Evolutionary conservation across 2,329 filamentous ascomycete genomes (phyloP).

Genomic region (Fusarium nodosum): DNA sequence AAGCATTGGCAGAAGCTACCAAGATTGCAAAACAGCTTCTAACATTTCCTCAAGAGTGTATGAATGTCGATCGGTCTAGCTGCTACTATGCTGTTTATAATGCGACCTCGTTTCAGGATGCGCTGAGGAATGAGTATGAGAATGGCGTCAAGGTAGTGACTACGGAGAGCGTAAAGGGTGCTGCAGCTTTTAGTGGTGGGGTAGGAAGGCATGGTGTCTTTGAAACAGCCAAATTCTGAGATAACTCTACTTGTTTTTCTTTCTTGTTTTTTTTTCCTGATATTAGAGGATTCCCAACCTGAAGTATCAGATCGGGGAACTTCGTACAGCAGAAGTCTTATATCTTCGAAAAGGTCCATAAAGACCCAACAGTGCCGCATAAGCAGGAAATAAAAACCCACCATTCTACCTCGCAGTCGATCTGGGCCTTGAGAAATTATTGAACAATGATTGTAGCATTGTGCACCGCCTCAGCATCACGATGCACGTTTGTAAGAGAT

Average conservation of each 20-base stretch:
- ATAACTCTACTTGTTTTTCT: not conserved
- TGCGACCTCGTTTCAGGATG: conserved; percentile 15
- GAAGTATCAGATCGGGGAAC: not conserved
- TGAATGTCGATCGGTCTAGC: conserved; percentile 11
- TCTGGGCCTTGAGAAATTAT: too few species aligned
- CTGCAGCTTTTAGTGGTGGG: conserved; percentile 7
- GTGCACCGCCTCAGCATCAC: not conserved
- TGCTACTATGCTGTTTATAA: conserved; percentile 19
- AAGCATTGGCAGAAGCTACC: conserved; percentile 13
- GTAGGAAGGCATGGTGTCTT: conserved; percentile 11
- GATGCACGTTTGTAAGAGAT: not conserved
- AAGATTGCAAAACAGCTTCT: conserved; percentile 28
- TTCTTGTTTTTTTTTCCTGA: too few species aligned
- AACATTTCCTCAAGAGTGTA: conserved; percentile 14
- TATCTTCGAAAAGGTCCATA: too few species aligned
- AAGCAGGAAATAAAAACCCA: too few species aligned
- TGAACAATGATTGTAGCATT: too few species aligned
- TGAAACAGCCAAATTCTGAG: conserved; percentile 7
- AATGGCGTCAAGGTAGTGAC: conserved; percentile 9
- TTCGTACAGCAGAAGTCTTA: not conserved
- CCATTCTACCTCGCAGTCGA: fast-evolving
- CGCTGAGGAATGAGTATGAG: conserved; percentile 27
- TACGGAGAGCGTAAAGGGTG: conserved; percentile 17
- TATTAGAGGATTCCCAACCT: not conserved
- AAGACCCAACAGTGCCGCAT: too few species aligned